Percentiles rank a stretch among this genome's conserved stretches.
These are phyloP conservation scores for Lepidium didymum DNA, from an alignment of 345 rosid genomes.

Conservation along the genomic window DNA sequence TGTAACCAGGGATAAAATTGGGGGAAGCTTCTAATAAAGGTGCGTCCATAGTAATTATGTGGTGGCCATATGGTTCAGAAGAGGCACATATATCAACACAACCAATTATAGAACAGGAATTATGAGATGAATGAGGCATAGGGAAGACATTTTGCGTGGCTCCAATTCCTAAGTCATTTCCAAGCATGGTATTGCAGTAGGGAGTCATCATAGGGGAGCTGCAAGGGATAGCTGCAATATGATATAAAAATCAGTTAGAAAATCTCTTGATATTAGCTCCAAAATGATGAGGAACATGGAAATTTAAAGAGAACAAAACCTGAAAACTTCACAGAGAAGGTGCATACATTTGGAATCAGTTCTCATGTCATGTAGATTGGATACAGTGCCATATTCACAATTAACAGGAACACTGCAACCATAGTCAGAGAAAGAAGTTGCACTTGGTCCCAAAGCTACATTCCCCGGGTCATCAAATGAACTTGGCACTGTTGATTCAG, in stretches of 20 bases:
- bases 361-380: conserved; percentile 9
- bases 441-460: background rate
- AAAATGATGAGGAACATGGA: background rate
- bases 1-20: background rate
- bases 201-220: conserved; percentile 21
- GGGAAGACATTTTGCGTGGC: background rate
- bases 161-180: conserved; percentile 12
- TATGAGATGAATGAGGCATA: conserved; percentile 30
- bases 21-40: background rate
- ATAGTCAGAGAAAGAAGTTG: conserved; percentile 18
- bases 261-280: background rate
- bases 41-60: conserved; percentile 6
- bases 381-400: conserved; percentile 15
- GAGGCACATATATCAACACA: conserved; percentile 15
- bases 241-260: conserved; percentile 11
- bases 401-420: conserved; percentile 18
- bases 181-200: conserved; percentile 8
- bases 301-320: background rate
- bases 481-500: background rate
- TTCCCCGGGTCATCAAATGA: conserved; percentile 19
- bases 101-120: conserved; percentile 29
- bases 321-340: conserved; percentile 4
- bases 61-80: conserved; percentile 20
- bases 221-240: conserved; percentile 36
- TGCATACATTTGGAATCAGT: conserved; percentile 30